phyloP scores from a whole-genome alignment of 139 green algal species.

The Edaphochlamys debaryana region DNA sequence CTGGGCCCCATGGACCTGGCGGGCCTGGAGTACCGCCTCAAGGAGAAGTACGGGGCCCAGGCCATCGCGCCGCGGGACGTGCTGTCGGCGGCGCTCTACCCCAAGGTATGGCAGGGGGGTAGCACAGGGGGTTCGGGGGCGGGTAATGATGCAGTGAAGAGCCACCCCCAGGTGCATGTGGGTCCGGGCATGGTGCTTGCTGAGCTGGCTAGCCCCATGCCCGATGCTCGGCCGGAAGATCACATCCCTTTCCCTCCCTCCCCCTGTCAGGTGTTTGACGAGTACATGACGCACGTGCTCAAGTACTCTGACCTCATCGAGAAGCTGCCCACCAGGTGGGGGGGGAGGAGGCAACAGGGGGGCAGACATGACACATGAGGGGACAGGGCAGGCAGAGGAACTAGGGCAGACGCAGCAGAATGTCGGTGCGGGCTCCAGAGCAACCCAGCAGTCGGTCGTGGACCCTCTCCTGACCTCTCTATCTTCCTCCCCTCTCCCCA shows the following conservation, averaged over 20 bases:
- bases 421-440: background rate
- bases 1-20: constrained; percentile 75
- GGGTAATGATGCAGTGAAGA: background rate
- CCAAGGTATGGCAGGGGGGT: constrained; percentile 65
- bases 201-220: too few relatives aligned
- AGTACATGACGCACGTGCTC: constrained; percentile 74
- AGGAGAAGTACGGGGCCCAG: too few relatives aligned
- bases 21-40: constrained; percentile 67
- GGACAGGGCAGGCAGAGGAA: too few relatives aligned
- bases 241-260: background rate
- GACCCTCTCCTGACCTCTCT: too few relatives aligned
- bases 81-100: constrained; percentile 88
- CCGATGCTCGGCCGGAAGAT: too few relatives aligned
- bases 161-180: too few relatives aligned
- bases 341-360: too few relatives aligned
- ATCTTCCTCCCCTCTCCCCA: background rate
- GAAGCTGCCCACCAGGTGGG: constrained; percentile 82
- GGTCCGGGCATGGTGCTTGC: too few relatives aligned
- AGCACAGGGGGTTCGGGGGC: background rate
- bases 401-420: background rate
- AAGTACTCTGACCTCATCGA: constrained; percentile 78
- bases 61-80: too few relatives aligned
- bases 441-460: background rate
- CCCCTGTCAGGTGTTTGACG: constrained; percentile 75
- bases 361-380: too few relatives aligned